Conservation (phyloP, 2,329 filamentous ascomycete species). For the Fusarium stilboides region DNA sequence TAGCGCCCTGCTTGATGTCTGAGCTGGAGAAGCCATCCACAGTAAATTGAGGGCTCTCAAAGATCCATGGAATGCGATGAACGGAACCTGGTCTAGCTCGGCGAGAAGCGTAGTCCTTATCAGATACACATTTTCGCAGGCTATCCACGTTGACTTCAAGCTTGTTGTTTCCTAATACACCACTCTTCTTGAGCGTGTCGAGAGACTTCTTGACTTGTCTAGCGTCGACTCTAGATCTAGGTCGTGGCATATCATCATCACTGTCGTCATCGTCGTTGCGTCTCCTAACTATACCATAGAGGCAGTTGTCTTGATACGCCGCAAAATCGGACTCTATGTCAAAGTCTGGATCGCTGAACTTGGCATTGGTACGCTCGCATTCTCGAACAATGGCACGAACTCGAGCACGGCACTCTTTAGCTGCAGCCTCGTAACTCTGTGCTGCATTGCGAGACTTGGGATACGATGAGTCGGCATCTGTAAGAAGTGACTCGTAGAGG, state of each 20-base stretch:
- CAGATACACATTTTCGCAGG: slow-evolving; percentile 29
- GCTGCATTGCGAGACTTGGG: slow-evolving; percentile 56
- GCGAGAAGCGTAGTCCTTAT: slow-evolving; percentile 9
- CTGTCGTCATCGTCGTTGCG: slow-evolving; percentile 34
- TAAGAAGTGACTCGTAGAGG: slow-evolving; percentile 55
- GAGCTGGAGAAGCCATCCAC: slow-evolving; percentile 59
- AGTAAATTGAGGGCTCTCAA: slow-evolving; percentile 59
- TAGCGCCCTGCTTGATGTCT: slow-evolving; percentile 61
- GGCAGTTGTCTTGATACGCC: slow-evolving; percentile 57
- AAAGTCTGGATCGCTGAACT: slow-evolving; percentile 62
- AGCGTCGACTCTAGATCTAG: neutral
- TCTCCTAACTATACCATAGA: slow-evolving; percentile 52
- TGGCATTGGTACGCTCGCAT: slow-evolving; percentile 62
- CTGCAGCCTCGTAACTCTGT: slow-evolving; percentile 60
- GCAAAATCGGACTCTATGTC: slow-evolving; percentile 58
- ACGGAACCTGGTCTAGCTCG: slow-evolving; percentile 55
- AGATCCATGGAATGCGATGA: slow-evolving; percentile 62
- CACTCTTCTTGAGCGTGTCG: slow-evolving; percentile 27
- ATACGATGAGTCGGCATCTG: slow-evolving; percentile 40
- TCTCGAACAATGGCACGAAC: slow-evolving; percentile 59
- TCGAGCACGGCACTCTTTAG: slow-evolving; percentile 57
- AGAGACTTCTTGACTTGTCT: slow-evolving; percentile 35
- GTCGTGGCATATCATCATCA: slow-evolving; percentile 17
- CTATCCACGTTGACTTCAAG: slow-evolving; percentile 31
- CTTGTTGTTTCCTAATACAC: slow-evolving; percentile 31